A percentile compares a stretch with the other conserved stretches of the same genome.
phyloP scores from a whole-genome alignment of 2,329 filamentous ascomycete species.

The Phaeosphaeria sp. region DNA sequence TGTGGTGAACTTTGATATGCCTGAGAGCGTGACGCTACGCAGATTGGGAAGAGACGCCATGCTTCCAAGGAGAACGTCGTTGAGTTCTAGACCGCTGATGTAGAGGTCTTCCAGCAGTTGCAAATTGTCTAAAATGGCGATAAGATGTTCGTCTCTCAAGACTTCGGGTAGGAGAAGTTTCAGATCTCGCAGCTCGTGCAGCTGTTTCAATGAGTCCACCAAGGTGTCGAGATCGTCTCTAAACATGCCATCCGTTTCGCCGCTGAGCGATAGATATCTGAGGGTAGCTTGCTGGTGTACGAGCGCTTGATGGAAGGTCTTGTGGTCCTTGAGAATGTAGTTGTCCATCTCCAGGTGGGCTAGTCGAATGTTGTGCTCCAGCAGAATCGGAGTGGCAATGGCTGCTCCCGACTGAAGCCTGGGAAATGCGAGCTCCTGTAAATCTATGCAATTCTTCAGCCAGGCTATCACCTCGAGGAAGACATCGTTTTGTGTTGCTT shows the following conservation, averaged over 20 bases:
- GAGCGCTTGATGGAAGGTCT: conserved; percentile 61
- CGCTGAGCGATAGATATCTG: conserved; percentile 53
- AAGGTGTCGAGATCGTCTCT: conserved; percentile 58
- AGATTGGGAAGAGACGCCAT: conserved; percentile 59
- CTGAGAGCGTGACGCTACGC: conserved; percentile 61
- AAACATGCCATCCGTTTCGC: conserved; percentile 56
- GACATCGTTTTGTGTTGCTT: conserved; percentile 60
- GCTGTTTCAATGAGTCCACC: conserved; percentile 58
- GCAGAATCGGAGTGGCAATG: conserved; percentile 60
- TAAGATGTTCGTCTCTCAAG: conserved; percentile 60
- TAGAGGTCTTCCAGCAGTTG: conserved; percentile 62
- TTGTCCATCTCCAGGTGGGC: conserved; percentile 57
- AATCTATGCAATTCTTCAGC: conserved; percentile 60
- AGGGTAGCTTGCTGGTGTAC: conserved; percentile 60
- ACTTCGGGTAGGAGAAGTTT: conserved; percentile 60
- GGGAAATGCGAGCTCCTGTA: conserved; percentile 60
- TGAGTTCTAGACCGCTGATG: conserved; percentile 62
- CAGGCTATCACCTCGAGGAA: conserved; percentile 61
- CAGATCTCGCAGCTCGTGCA: conserved; percentile 61
- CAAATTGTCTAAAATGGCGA: conserved; percentile 55
- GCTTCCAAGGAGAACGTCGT: conserved; percentile 56
- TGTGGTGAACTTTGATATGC: conserved; percentile 62
- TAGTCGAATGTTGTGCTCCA: conserved; percentile 56
- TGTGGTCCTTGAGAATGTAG: conserved; percentile 58
- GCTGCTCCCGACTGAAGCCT: conserved; percentile 60